phyloP scores from a whole-genome alignment of 140 eudicot genomes.

The Stevia rebaudiana region DNA sequence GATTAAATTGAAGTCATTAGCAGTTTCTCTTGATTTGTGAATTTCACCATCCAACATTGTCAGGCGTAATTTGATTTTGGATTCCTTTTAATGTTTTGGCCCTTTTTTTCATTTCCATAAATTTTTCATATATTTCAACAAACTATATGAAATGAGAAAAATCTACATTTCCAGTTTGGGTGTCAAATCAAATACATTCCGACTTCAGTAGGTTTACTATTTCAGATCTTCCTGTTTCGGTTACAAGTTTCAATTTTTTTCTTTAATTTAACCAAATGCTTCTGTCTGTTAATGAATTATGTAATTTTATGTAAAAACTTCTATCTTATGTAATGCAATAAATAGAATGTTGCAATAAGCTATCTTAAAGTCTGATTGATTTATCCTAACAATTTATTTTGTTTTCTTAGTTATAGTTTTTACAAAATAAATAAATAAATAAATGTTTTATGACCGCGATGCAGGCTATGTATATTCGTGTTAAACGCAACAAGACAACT shows the following conservation, averaged over 20 bases:
- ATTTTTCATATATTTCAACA: background rate
- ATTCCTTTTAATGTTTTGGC: background rate
- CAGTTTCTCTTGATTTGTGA: background rate
- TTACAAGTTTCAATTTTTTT: background rate
- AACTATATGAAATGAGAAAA: background rate
- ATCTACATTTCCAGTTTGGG: background rate
- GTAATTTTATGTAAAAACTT: background rate
- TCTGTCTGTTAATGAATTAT: background rate
- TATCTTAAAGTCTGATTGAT: background rate
- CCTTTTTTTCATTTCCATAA: background rate
- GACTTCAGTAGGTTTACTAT: background rate
- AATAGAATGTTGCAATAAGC: background rate
- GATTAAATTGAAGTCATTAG: background rate
- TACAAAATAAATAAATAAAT: background rate
- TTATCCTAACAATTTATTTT: background rate
- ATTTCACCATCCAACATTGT: background rate
- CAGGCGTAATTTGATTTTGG: background rate
- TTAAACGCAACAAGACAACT: conserved; percentile 84
- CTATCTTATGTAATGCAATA: background rate
- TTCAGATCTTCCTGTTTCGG: background rate
- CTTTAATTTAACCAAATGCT: background rate
- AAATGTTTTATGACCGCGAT: background rate
- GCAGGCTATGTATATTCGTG: conserved; percentile 96
- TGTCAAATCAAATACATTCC: background rate
- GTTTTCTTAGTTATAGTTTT: background rate